Evolutionary conservation across 805 yeast genomes (phyloP).

Genomic region (Nakazawaea wyomingensis): DNA sequence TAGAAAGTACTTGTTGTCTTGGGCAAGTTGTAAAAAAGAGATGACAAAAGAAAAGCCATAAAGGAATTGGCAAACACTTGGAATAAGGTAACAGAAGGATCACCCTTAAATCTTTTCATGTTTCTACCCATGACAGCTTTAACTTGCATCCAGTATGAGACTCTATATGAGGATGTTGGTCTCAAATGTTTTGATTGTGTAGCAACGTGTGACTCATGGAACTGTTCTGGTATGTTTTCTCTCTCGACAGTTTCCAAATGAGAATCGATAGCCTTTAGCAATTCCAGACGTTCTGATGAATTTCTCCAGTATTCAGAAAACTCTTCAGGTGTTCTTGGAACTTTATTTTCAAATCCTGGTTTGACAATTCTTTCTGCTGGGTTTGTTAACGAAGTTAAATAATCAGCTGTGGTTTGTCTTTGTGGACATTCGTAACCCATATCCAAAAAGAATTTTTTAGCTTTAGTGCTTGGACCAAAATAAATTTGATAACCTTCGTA

Average conservation of each 20-base stretch:
- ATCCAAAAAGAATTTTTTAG: slow-evolving; percentile 33
- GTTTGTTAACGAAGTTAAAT: slow-evolving; percentile 34
- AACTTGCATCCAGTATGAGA: slow-evolving; percentile 42
- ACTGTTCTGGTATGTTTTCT: slow-evolving; percentile 17
- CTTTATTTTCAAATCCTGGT: slow-evolving; percentile 39
- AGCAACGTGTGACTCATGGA: slow-evolving; percentile 27
- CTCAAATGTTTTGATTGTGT: slow-evolving; percentile 38
- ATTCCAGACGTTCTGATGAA: slow-evolving; percentile 34
- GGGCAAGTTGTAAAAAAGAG: slow-evolving; percentile 43
- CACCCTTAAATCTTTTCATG: slow-evolving; percentile 38
- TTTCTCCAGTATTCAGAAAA: slow-evolving; percentile 46
- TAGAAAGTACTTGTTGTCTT: slow-evolving; percentile 36
- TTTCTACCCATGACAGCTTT: slow-evolving; percentile 39
- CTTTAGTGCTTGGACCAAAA: slow-evolving; percentile 31
- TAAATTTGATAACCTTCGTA: slow-evolving; percentile 41
- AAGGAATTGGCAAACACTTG: slow-evolving; percentile 34
- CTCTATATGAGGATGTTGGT: slow-evolving; percentile 40
- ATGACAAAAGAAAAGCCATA: slow-evolving; percentile 44
- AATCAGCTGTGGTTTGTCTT: slow-evolving; percentile 44
- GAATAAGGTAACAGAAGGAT: slow-evolving; percentile 35
- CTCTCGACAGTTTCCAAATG: slow-evolving; percentile 14
- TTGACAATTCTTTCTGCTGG: slow-evolving; percentile 43
- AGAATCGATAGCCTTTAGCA: slow-evolving; percentile 40
- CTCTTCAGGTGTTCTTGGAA: slow-evolving; percentile 49
- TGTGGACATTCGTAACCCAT: slow-evolving; percentile 43